phyloP scores from a whole-genome alignment of 2,329 filamentous ascomycete species.

The Penicillium capsulatum region DNA sequence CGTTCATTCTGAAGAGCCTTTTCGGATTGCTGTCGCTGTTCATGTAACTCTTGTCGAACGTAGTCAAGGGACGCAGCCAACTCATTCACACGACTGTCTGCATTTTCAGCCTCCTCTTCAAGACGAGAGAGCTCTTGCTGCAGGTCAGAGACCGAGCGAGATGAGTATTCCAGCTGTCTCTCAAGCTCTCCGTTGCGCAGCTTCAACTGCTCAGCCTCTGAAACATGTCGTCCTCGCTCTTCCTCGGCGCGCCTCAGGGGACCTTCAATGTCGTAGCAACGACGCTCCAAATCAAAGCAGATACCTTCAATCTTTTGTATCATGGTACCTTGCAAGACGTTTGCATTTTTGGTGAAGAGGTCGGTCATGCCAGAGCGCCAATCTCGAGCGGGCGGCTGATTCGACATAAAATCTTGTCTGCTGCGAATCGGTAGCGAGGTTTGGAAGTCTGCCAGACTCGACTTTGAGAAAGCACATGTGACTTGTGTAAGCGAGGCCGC shows the following conservation, averaged over 20 bases:
- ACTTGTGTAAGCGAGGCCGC: slow-evolving; percentile 6
- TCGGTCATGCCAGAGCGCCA: slow-evolving; percentile 49
- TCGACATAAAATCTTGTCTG: slow-evolving; percentile 13
- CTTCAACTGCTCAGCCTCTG: slow-evolving; percentile 36
- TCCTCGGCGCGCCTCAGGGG: slow-evolving; percentile 46
- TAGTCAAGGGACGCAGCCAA: slow-evolving; percentile 32
- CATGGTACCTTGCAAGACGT: slow-evolving; percentile 46
- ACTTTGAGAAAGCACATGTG: slow-evolving; percentile 18
- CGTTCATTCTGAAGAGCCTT: slow-evolving; percentile 24
- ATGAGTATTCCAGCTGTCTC: slow-evolving; percentile 33
- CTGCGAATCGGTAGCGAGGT: slow-evolving; percentile 9
- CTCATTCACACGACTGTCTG: slow-evolving; percentile 38
- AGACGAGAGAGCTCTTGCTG: slow-evolving; percentile 40
- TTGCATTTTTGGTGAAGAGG: slow-evolving; percentile 43
- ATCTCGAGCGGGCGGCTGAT: slow-evolving; percentile 33
- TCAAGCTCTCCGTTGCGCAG: slow-evolving; percentile 37
- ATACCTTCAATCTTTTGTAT: slow-evolving; percentile 50
- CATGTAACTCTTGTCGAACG: slow-evolving; percentile 36
- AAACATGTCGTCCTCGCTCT: slow-evolving; percentile 32
- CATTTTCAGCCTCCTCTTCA: slow-evolving; percentile 35
- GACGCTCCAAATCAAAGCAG: slow-evolving; percentile 54
- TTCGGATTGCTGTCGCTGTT: slow-evolving; percentile 32
- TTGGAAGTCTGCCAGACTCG: slow-evolving; percentile 10
- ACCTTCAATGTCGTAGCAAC: slow-evolving; percentile 53
- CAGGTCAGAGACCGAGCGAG: slow-evolving; percentile 36